Conservation (phyloP, 1,139 yeast genomes). For the Casaregolazyma suthepensis region DNA sequence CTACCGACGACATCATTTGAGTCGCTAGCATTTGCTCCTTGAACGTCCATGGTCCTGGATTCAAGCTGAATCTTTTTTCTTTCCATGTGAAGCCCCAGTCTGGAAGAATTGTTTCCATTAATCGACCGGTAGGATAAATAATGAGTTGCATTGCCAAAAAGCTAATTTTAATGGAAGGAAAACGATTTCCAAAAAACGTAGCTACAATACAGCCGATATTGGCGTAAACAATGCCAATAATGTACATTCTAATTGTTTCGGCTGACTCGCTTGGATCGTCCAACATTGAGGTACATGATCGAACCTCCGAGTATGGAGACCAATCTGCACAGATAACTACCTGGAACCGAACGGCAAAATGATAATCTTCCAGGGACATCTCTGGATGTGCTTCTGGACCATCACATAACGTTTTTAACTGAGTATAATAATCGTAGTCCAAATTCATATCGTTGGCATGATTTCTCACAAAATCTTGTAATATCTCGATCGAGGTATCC, state of each 20-base stretch:
- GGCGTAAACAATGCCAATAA: constrained; percentile 31
- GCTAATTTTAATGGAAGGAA: constrained; percentile 44
- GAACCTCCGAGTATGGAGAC: constrained; percentile 47
- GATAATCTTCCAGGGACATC: constrained; percentile 22
- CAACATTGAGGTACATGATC: constrained; percentile 39
- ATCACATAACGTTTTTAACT: constrained; percentile 25
- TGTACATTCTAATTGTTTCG: constrained; percentile 44
- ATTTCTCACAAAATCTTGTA: constrained; percentile 36
- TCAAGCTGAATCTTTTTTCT: constrained; percentile 37
- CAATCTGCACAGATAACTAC: constrained; percentile 39
- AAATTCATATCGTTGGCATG: constrained; percentile 48
- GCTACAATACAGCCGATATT: constrained; percentile 44
- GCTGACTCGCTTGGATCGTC: constrained; percentile 39
- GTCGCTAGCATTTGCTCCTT: constrained; percentile 65
- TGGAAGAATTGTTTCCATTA: constrained; percentile 42
- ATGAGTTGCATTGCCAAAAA: constrained; percentile 40
- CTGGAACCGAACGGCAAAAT: constrained; percentile 30
- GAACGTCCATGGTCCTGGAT: constrained; percentile 58
- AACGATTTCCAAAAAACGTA: constrained; percentile 46
- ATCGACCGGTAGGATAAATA: constrained; percentile 46
- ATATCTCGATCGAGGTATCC: constrained; percentile 39
- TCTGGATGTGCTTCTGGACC: constrained; percentile 14
- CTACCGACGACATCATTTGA: constrained; percentile 38
- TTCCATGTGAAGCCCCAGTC: constrained; percentile 39
- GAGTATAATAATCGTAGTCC: constrained; percentile 34